A percentile compares a stretch with the other conserved stretches of the same genome.
Evolutionary conservation across 805 yeast species (phyloP).

Genomic region (Saccharomycopsis malanga): DNA sequence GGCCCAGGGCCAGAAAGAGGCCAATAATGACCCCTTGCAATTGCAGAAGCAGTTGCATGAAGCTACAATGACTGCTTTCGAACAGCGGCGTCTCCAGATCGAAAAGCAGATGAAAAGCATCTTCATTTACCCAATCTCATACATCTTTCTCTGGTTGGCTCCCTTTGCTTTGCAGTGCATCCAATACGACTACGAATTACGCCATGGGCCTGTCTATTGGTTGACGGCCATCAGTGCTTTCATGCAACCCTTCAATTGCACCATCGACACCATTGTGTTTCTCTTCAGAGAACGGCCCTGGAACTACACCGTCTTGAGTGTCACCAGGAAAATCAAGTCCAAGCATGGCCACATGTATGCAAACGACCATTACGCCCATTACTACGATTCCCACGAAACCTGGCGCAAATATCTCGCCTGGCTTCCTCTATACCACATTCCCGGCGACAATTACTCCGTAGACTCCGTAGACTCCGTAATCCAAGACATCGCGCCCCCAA

Average conservation of each 20-base stretch:
- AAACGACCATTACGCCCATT: slow-evolving; percentile 23
- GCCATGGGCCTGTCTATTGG: slow-evolving; percentile 52
- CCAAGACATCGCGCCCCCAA: slow-evolving; percentile 25
- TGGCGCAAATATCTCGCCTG: slow-evolving; percentile 37
- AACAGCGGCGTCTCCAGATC: slow-evolving; percentile 56
- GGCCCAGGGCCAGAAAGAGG: not conserved
- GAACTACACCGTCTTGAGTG: slow-evolving; percentile 36
- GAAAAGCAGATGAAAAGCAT: slow-evolving; percentile 73
- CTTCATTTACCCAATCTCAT: slow-evolving; percentile 79
- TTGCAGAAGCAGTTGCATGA: slow-evolving; percentile 41
- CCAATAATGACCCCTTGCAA: slow-evolving; percentile 20
- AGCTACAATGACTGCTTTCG: slow-evolving; percentile 54
- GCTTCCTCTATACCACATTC: slow-evolving; percentile 42
- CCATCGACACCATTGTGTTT: slow-evolving; percentile 71
- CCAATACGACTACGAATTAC: slow-evolving; percentile 41
- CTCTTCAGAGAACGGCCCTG: slow-evolving; percentile 75
- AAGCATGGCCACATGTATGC: slow-evolving; percentile 10
- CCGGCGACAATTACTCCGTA: slow-evolving; percentile 25
- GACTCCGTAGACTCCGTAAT: not conserved
- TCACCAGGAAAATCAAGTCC: slow-evolving; percentile 5
- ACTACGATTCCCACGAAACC: slow-evolving; percentile 24
- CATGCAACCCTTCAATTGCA: slow-evolving; percentile 74
- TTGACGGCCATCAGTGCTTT: slow-evolving; percentile 61
- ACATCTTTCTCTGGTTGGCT: slow-evolving; percentile 72
- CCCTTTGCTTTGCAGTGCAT: slow-evolving; percentile 66